Conservation (phyloP, 2,329 filamentous ascomycete genomes). For the Phyllosticta ampelicida region DNA sequence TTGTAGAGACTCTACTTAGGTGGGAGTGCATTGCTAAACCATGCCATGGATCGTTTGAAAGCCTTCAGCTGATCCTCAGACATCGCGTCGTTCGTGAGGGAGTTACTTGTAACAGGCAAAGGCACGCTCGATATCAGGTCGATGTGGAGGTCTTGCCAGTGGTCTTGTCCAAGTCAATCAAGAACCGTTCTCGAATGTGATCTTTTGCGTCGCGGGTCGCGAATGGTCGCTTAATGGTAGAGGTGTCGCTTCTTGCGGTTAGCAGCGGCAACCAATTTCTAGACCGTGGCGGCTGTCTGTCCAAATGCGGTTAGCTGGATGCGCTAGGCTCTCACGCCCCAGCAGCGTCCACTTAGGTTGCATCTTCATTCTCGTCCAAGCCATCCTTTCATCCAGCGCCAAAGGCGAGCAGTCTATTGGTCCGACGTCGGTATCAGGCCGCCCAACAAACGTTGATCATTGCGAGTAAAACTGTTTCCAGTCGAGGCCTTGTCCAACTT, state of each 20-base stretch:
- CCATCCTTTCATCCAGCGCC: neutral
- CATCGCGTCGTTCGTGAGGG: too few relatives aligned
- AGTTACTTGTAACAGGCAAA: neutral
- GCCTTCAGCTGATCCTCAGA: too few relatives aligned
- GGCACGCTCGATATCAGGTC: neutral
- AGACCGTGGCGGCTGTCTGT: neutral
- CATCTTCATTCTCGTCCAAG: too few relatives aligned
- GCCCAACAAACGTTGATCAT: too few relatives aligned
- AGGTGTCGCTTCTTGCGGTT: neutral
- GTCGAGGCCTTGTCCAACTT: too few relatives aligned
- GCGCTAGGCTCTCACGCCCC: neutral
- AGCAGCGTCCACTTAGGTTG: neutral
- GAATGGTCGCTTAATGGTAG: neutral
- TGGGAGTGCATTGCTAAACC: neutral
- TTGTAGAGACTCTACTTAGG: neutral
- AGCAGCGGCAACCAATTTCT: neutral
- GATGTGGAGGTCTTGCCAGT: neutral
- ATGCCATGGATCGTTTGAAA: neutral
- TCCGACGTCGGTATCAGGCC: too few relatives aligned
- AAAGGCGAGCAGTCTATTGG: too few relatives aligned
- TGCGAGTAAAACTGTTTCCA: too few relatives aligned
- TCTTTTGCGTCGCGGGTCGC: neutral
- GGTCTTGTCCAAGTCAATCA: neutral
- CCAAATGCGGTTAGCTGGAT: neutral
- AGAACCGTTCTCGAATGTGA: neutral